Conservation (phyloP, 352 stramenopile species). For the Blastocystis hominis region DNA sequence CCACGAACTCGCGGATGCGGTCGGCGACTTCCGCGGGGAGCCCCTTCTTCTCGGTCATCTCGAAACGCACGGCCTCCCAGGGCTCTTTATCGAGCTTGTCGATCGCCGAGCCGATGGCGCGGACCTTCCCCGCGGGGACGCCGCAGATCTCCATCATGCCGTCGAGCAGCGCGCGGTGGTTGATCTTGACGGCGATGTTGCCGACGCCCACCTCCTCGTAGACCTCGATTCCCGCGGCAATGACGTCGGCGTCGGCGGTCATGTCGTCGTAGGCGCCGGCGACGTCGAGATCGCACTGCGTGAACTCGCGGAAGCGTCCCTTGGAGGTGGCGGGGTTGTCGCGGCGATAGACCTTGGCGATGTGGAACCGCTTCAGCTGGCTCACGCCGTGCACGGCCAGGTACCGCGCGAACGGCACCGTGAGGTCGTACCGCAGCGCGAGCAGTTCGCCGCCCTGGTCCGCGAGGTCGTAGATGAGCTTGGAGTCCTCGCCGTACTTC, state of each 20-base stretch:
- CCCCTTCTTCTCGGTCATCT: conserved; percentile 95
- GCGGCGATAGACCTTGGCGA: conserved; percentile 84
- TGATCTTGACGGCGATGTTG: conserved; percentile 92
- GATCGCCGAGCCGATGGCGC: conserved; percentile 90
- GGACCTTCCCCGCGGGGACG: conserved; percentile 87
- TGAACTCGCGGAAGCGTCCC: conserved; percentile 94
- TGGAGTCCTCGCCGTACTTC: conserved; percentile 96
- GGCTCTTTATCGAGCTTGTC: conserved; percentile 97
- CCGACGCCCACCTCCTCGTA: conserved; percentile 28
- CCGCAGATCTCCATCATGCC: conserved; percentile 91
- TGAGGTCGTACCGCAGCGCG: conserved; percentile 88
- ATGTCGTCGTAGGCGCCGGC: conserved; percentile 84
- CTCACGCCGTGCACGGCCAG: conserved; percentile 87
- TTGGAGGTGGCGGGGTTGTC: conserved; percentile 85
- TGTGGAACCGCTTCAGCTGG: conserved; percentile 97
- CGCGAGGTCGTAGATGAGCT: conserved; percentile 96
- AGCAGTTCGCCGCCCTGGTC: conserved; percentile 90
- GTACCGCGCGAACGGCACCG: conserved; percentile 93
- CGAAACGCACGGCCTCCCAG: conserved; percentile 72
- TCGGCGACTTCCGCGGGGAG: conserved; percentile 79
- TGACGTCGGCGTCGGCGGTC: conserved; percentile 87
- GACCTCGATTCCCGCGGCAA: conserved; percentile 83
- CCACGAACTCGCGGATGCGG: conserved; percentile 83
- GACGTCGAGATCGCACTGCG: conserved; percentile 98
- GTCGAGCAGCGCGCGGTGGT: conserved; percentile 88